Conservation (phyloP, 2,329 filamentous ascomycete species). For the Trichoderma arundinaceum region DNA sequence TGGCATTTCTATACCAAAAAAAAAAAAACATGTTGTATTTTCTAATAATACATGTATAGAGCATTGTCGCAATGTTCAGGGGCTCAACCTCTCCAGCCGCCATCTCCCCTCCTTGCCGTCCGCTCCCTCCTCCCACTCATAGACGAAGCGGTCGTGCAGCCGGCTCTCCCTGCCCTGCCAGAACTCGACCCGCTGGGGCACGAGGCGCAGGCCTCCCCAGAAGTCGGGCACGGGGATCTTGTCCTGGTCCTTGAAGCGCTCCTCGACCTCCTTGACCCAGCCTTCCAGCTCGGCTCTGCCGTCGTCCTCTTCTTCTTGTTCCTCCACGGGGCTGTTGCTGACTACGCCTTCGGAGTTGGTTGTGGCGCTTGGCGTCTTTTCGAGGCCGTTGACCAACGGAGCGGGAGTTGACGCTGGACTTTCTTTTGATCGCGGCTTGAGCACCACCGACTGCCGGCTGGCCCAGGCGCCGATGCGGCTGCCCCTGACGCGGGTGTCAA, state of each 20-base stretch:
- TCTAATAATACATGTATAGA: slow-evolving; percentile 15
- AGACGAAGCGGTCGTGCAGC: slow-evolving; percentile 92
- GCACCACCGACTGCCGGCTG: slow-evolving; percentile 81
- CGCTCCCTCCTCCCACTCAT: slow-evolving; percentile 64
- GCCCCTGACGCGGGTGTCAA: slow-evolving; percentile 73
- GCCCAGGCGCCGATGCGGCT: slow-evolving; percentile 92
- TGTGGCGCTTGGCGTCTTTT: not conserved
- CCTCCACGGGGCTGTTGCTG: not conserved
- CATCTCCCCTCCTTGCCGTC: slow-evolving; percentile 57
- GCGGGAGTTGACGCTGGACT: not conserved
- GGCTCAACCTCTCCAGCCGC: slow-evolving; percentile 76
- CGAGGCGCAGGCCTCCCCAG: slow-evolving; percentile 89
- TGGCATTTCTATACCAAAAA: not conserved
- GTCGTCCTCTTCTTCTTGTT: slow-evolving; percentile 54
- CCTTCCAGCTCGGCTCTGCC: slow-evolving; percentile 75
- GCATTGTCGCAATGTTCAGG: slow-evolving; percentile 49
- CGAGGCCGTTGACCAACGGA: not conserved
- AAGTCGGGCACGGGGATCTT: slow-evolving; percentile 89
- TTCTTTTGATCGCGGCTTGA: slow-evolving; percentile 56
- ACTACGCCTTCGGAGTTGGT: not conserved
- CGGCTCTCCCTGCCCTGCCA: slow-evolving; percentile 92
- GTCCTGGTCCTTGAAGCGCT: slow-evolving; percentile 74
- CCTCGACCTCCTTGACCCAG: slow-evolving; percentile 78
- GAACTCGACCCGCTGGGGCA: slow-evolving; percentile 89
- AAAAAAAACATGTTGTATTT: slow-evolving; percentile 10